phyloP scores from a whole-genome alignment of 441 rosid species.

The Euphorbia schlechtendalii region DNA sequence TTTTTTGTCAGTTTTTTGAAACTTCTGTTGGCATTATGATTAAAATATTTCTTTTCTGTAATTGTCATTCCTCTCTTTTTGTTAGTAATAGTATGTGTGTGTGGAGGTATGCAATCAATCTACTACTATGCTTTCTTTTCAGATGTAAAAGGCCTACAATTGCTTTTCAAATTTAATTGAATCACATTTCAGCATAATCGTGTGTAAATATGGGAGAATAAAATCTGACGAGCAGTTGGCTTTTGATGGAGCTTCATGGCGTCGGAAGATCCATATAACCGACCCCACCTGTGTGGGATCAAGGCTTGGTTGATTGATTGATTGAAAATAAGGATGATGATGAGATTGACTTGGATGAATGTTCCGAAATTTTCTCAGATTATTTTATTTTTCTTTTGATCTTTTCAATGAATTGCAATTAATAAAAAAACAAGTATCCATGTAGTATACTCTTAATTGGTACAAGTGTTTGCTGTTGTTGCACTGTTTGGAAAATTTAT shows the following conservation, averaged over 20 bases:
- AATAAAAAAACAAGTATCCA: no score
- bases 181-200: background rate
- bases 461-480: constrained; percentile 1
- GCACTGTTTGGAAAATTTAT: background rate
- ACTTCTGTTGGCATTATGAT: background rate
- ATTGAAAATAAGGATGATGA: no score
- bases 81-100: background rate
- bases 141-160: background rate
- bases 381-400: background rate
- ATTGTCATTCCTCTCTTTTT: background rate
- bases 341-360: background rate
- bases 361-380: background rate
- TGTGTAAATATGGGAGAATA: background rate
- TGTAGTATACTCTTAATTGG: background rate
- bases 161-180: background rate
- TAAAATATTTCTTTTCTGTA: background rate
- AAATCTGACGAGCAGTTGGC: no score
- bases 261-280: no score
- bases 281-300: no score
- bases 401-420: background rate
- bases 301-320: no score
- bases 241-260: no score
- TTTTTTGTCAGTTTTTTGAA: background rate
- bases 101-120: background rate
- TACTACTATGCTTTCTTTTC: background rate